A percentile compares a stretch with the other conserved stretches of the same genome.
phyloP scores from a whole-genome alignment of 352 stramenopile species.

The Phytopythium aichiense region DNA sequence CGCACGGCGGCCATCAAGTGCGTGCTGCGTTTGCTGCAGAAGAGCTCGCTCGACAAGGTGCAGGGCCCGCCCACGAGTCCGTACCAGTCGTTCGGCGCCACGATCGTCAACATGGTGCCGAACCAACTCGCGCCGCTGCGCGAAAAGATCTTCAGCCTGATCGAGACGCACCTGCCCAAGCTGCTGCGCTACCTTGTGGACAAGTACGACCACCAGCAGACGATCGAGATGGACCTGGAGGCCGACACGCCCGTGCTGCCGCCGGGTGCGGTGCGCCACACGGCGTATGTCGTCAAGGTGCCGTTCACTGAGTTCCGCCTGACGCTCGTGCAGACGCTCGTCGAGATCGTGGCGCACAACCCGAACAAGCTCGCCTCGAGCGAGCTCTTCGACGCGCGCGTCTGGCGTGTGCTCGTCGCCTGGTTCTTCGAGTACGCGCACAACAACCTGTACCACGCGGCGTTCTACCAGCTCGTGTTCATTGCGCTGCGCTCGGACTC shows the following conservation, averaged over 20 bases:
- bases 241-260: constrained; percentile 55
- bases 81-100: constrained; percentile 83
- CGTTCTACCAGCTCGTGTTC: constrained; percentile 90
- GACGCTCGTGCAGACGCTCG: constrained; percentile 79
- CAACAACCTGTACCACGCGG: constrained; percentile 89
- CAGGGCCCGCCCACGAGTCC: constrained; percentile 72
- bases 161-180: constrained; percentile 61
- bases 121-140: constrained; percentile 76
- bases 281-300: constrained; percentile 83
- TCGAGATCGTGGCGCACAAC: constrained; percentile 83
- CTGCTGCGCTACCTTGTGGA: constrained; percentile 69
- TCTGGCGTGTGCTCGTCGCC: constrained; percentile 82
- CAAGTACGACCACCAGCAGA: constrained; percentile 79
- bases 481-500: constrained; percentile 85
- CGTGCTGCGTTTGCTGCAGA: constrained; percentile 71
- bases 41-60: constrained; percentile 71
- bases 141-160: constrained; percentile 65
- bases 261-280: constrained; percentile 69
- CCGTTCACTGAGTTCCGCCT: constrained; percentile 89
- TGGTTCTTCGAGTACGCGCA: constrained; percentile 92
- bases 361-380: constrained; percentile 41
- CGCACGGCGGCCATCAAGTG: constrained; percentile 84
- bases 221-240: constrained; percentile 64
- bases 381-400: constrained; percentile 70
- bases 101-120: constrained; percentile 78